phyloP scores from a whole-genome alignment of 2,329 filamentous ascomycete genomes.

The Whalleya microplaca region DNA sequence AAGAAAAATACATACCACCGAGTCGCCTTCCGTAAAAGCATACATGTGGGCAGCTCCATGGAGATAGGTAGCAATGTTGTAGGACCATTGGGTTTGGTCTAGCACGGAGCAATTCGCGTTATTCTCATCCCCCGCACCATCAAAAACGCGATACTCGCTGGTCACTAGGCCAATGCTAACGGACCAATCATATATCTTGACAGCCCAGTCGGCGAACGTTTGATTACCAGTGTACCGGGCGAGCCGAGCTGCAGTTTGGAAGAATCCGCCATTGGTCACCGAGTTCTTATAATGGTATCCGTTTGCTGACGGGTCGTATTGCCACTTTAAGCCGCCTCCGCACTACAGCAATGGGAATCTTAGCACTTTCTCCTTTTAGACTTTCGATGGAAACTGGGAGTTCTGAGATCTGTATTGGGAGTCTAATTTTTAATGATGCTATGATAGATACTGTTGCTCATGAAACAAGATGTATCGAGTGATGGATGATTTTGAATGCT shows the following conservation, averaged over 20 bases:
- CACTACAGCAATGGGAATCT: no score
- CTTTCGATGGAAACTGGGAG: no score
- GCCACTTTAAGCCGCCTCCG: constrained; percentile 61
- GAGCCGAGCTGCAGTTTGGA: constrained; percentile 51
- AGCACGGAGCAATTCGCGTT: constrained; percentile 38
- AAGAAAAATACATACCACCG: background rate
- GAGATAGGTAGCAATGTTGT: constrained; percentile 48
- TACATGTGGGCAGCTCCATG: constrained; percentile 45
- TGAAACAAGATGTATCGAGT: no score
- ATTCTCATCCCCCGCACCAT: constrained; percentile 41
- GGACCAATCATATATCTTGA: constrained; percentile 55
- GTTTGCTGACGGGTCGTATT: constrained; percentile 59
- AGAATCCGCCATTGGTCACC: constrained; percentile 42
- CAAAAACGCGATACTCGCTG: constrained; percentile 40
- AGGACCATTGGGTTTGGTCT: constrained; percentile 44
- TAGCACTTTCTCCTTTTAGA: no score
- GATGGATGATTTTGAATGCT: no score
- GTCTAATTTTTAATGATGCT: no score
- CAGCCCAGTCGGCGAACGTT: constrained; percentile 61
- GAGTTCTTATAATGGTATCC: constrained; percentile 61
- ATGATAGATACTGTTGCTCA: no score
- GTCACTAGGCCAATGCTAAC: constrained; percentile 42
- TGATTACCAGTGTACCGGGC: constrained; percentile 60
- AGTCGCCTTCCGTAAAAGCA: constrained; percentile 42
- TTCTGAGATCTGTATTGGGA: no score